These are phyloP conservation scores for Vitis rotundifolia DNA, from an alignment of 164 flowering plant species.

Conservation along the genomic window DNA sequence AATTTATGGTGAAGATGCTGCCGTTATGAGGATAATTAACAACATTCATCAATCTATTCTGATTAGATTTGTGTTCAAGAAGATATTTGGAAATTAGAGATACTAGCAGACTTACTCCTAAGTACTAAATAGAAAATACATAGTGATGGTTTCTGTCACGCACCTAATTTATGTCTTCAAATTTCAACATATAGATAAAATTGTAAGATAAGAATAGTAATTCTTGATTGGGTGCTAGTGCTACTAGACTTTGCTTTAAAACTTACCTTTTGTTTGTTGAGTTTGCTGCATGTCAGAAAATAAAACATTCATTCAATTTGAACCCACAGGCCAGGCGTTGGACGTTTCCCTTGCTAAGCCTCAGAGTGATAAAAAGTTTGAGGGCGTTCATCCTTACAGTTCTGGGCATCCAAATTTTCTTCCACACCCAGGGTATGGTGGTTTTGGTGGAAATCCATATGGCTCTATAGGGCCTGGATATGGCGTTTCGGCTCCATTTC, in stretches of 20 bases:
- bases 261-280: too few species aligned
- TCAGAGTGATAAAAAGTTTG: conserved; percentile 76
- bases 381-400: conserved; percentile 41
- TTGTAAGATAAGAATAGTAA: too few species aligned
- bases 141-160: too few species aligned
- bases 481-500: conserved; percentile 57
- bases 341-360: conserved; percentile 95
- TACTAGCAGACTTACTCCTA: too few species aligned
- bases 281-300: neutral
- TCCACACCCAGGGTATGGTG: conserved; percentile 59
- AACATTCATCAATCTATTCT: neutral
- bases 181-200: too few species aligned
- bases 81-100: neutral
- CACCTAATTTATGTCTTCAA: too few species aligned
- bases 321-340: conserved; percentile 68
- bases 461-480: conserved; percentile 62
- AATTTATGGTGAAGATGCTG: neutral
- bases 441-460: conserved; percentile 66
- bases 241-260: too few species aligned
- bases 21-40: neutral
- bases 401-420: conserved; percentile 47
- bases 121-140: too few species aligned
- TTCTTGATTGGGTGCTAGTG: too few species aligned
- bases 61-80: neutral
- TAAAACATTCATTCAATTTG: conserved; percentile 3